phyloP scores from a whole-genome alignment of 768 basidiomycete genomes.

The Macrolepiota dolichaula region DNA sequence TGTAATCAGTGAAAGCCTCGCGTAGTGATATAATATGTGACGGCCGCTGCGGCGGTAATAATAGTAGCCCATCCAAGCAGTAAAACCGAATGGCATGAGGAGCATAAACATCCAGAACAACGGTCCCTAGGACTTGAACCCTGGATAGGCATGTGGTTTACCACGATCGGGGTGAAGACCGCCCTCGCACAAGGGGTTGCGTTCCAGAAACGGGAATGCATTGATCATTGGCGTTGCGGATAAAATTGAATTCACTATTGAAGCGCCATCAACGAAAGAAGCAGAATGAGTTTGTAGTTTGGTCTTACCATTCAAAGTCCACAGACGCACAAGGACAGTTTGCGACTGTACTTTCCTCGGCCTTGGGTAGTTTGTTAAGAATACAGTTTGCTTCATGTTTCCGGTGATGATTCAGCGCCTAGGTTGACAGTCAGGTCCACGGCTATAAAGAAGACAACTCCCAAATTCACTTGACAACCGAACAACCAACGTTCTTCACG shows the following conservation, averaged over 20 bases:
- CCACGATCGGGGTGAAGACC: constrained; percentile 79
- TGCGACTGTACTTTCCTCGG: constrained; percentile 46
- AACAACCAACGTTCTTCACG: constrained; percentile 89
- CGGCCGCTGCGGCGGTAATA: constrained; percentile 78
- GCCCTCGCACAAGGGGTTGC: constrained; percentile 70
- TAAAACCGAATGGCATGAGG: constrained; percentile 72
- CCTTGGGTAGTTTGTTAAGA: constrained; percentile 68
- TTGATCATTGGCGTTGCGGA: constrained; percentile 59
- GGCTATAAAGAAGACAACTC: not conserved
- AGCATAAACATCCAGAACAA: constrained; percentile 86
- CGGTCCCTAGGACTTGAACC: constrained; percentile 64
- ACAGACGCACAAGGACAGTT: constrained; percentile 69
- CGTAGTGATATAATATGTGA: constrained; percentile 38
- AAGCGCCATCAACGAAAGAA: not conserved
- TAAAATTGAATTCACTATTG: constrained; percentile 88
- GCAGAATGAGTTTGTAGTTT: not conserved
- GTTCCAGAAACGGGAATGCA: constrained; percentile 80
- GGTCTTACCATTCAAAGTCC: constrained; percentile 96
- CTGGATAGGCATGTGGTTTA: constrained; percentile 72
- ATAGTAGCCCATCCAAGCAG: constrained; percentile 74
- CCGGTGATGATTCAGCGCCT: constrained; percentile 93
- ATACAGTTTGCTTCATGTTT: constrained; percentile 76
- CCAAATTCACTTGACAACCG: constrained; percentile 68
- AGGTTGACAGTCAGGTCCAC: constrained; percentile 1
- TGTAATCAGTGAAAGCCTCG: constrained; percentile 2